Percentiles rank a stretch among this genome's conserved stretches.
These are phyloP conservation scores for Climacium dendroides DNA, from an alignment of 225 moss, liverwort and hornwort genomes.

Conservation along the genomic window DNA sequence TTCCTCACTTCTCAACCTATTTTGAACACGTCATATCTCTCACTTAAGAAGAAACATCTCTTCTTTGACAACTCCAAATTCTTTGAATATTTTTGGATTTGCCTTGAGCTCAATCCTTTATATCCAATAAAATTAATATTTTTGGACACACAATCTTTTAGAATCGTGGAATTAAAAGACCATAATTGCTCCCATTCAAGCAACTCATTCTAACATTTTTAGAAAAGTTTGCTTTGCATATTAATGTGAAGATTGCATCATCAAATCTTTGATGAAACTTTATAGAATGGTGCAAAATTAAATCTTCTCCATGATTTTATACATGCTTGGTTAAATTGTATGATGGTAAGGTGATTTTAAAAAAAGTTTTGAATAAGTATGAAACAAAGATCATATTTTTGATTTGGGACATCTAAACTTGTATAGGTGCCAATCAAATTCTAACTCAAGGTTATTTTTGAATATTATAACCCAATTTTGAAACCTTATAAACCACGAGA, in stretches of 20 bases:
- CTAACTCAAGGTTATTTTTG: no score
- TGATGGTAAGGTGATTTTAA: background rate
- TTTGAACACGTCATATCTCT: background rate
- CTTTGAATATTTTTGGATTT: background rate
- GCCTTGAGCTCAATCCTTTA: background rate
- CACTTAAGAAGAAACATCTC: background rate
- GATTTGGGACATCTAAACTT: no score
- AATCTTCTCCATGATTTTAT: background rate
- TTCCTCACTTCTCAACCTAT: background rate
- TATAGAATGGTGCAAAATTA: background rate
- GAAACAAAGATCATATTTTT: accelerated
- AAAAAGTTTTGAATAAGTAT: background rate
- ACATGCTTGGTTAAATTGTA: background rate
- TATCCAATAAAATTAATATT: background rate
- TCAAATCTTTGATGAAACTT: background rate
- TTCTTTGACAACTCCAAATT: background rate
- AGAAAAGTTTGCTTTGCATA: background rate
- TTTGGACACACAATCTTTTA: background rate
- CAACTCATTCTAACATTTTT: background rate
- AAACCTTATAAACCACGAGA: background rate
- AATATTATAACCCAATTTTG: background rate
- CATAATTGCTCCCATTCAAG: background rate
- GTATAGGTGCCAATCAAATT: no score
- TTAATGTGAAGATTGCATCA: background rate
- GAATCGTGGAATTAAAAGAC: background rate